Evolutionary conservation across 768 basidiomycete species (phyloP).

Genomic region (Suillus tomentosus): DNA sequence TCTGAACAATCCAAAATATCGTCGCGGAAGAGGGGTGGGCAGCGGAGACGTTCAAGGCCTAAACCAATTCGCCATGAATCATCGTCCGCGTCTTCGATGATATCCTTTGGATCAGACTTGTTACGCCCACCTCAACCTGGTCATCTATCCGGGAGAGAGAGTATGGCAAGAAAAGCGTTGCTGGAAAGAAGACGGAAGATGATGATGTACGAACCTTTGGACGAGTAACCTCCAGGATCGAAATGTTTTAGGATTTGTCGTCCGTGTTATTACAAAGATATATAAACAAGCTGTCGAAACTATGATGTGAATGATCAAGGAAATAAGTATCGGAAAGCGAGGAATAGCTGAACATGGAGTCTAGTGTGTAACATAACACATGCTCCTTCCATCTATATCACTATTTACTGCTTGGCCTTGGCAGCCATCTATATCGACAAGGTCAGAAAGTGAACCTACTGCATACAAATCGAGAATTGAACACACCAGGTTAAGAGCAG

Average conservation of each 20-base stretch:
- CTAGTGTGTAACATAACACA: background rate
- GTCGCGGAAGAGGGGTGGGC: slow-evolving; percentile 4
- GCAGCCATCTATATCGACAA: slow-evolving; percentile 58
- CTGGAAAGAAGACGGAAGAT: slow-evolving; percentile 29
- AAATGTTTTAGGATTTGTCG: slow-evolving; percentile 1
- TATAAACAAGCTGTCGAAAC: slow-evolving; percentile 1
- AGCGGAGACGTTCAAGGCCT: slow-evolving; percentile 16
- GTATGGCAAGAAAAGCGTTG: slow-evolving; percentile 26
- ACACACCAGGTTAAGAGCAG: slow-evolving; percentile 84
- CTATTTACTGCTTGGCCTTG: slow-evolving; percentile 50
- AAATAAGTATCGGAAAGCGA: background rate
- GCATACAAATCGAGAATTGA: background rate
- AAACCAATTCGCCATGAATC: slow-evolving; percentile 21
- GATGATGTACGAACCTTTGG: slow-evolving; percentile 1
- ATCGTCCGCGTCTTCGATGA: slow-evolving; percentile 30
- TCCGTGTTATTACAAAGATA: slow-evolving; percentile 8
- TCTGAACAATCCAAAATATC: slow-evolving; percentile 11
- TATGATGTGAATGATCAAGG: background rate
- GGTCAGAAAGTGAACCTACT: slow-evolving; percentile 11
- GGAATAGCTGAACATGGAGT: background rate
- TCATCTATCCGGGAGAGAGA: slow-evolving; percentile 23
- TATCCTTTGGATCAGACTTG: slow-evolving; percentile 23
- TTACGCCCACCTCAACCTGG: background rate
- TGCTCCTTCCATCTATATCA: background rate
- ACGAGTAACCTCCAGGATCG: background rate